Percentiles rank a stretch among this genome's conserved stretches.
These are phyloP conservation scores for Ceratocystis smalleyi DNA, from an alignment of 2,329 filamentous ascomycete species.

Conservation along the genomic window DNA sequence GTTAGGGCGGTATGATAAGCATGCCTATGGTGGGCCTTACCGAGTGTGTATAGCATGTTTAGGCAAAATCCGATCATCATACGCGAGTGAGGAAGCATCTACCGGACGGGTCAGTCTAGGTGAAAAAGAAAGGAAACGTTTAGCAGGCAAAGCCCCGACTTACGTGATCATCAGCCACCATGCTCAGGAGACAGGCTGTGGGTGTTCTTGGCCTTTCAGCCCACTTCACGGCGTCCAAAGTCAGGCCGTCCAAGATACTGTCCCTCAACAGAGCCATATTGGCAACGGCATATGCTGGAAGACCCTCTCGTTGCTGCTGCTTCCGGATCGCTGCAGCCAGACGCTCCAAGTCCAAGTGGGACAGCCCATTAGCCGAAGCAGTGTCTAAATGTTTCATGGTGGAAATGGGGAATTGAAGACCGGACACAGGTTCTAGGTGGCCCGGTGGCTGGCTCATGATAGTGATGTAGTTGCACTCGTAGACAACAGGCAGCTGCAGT, in stretches of 20 bases:
- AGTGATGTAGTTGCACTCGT: neutral
- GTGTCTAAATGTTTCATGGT: neutral
- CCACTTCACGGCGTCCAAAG: neutral
- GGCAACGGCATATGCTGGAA: neutral
- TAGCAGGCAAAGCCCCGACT: neutral
- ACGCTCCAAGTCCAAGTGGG: neutral
- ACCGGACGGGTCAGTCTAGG: neutral
- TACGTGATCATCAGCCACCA: neutral
- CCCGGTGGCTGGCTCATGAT: neutral
- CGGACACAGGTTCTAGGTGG: neutral
- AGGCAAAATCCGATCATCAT: neutral
- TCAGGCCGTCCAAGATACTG: neutral
- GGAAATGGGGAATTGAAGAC: neutral
- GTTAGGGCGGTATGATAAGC: neutral
- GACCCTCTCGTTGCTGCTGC: neutral
- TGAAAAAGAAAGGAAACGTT: neutral
- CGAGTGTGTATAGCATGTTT: neutral
- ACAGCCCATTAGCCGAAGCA: neutral
- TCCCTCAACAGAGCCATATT: neutral
- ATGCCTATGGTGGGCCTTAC: neutral
- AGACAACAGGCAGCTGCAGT: neutral
- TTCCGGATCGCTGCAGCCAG: neutral
- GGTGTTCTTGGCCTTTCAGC: neutral
- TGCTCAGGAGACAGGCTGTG: neutral
- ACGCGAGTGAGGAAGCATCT: neutral